Conservation (phyloP, 208 protist species). For the Porcisia hertigi region DNA sequence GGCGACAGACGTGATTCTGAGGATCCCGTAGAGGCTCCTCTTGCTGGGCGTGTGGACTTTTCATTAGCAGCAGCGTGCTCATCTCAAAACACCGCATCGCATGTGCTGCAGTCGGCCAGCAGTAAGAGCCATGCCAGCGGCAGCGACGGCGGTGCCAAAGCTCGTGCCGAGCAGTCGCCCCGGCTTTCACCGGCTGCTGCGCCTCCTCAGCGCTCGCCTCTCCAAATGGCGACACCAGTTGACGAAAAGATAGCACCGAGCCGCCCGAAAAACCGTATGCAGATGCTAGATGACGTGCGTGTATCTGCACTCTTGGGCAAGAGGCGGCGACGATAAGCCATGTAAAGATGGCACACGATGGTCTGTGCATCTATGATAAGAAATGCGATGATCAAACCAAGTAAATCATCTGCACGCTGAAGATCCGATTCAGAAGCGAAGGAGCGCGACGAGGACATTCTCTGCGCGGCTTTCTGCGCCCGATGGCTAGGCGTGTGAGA, state of each 20-base stretch:
- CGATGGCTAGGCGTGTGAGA: too few relatives aligned
- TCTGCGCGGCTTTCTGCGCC: too few relatives aligned
- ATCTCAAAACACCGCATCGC: too few relatives aligned
- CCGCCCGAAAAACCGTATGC: constrained; percentile 43
- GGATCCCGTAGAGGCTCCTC: not conserved
- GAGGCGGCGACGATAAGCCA: constrained; percentile 16
- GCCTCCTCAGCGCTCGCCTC: constrained; percentile 1
- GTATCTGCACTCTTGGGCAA: constrained; percentile 43
- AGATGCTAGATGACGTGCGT: constrained; percentile 51
- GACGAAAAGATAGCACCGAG: not conserved
- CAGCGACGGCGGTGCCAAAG: not conserved
- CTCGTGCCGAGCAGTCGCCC: not conserved
- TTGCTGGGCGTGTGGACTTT: not conserved
- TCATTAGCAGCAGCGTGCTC: not conserved
- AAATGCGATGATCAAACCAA: not conserved
- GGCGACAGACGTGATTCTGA: not conserved
- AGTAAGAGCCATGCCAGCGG: not conserved
- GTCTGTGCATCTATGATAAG: not conserved
- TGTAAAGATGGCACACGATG: not conserved
- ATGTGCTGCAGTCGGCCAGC: not conserved
- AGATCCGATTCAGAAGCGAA: not conserved
- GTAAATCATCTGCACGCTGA: not conserved
- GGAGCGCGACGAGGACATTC: not conserved
- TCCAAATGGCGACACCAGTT: constrained; percentile 1
- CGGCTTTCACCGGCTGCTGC: not conserved